Conservation (phyloP, 768 basidiomycete species). For the Lentinula sp. region DNA sequence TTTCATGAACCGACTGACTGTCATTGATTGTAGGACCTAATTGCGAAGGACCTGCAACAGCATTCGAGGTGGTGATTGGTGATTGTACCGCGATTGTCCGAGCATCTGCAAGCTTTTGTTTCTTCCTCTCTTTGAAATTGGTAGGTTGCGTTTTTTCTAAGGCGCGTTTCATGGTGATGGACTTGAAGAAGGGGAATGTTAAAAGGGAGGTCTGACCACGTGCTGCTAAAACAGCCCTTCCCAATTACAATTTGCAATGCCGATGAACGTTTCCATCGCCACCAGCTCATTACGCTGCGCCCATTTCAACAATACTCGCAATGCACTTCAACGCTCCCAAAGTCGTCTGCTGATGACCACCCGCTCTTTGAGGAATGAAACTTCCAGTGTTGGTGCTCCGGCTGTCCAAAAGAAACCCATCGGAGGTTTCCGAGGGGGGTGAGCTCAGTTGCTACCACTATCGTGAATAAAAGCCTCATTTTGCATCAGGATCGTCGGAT, state of each 20-base stretch:
- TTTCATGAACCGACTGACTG: conserved; percentile 24
- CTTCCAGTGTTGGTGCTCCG: conserved; percentile 48
- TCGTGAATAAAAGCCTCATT: background rate
- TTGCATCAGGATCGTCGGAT: conserved; percentile 63
- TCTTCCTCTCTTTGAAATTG: conserved; percentile 55
- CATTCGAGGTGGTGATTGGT: conserved; percentile 15
- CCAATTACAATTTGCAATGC: too few species aligned
- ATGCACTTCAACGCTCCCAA: background rate
- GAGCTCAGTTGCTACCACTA: conserved; percentile 10
- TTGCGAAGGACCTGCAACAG: conserved; percentile 35
- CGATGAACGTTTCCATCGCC: background rate
- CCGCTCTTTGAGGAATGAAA: conserved; percentile 34
- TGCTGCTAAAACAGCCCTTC: background rate
- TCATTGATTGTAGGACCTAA: conserved; percentile 24
- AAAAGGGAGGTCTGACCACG: background rate
- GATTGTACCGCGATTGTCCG: conserved; percentile 64
- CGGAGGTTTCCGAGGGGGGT: conserved; percentile 69
- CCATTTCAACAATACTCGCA: background rate
- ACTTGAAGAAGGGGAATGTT: background rate
- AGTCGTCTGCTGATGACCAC: conserved; percentile 34
- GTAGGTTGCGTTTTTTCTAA: conserved; percentile 19
- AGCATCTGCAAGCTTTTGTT: conserved; percentile 54
- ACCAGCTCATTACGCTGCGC: background rate
- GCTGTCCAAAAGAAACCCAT: conserved; percentile 67
- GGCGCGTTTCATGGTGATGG: conserved; percentile 29